phyloP scores from a whole-genome alignment of 2,329 filamentous ascomycete species.

The Stagonosporopsis tanaceti region DNA sequence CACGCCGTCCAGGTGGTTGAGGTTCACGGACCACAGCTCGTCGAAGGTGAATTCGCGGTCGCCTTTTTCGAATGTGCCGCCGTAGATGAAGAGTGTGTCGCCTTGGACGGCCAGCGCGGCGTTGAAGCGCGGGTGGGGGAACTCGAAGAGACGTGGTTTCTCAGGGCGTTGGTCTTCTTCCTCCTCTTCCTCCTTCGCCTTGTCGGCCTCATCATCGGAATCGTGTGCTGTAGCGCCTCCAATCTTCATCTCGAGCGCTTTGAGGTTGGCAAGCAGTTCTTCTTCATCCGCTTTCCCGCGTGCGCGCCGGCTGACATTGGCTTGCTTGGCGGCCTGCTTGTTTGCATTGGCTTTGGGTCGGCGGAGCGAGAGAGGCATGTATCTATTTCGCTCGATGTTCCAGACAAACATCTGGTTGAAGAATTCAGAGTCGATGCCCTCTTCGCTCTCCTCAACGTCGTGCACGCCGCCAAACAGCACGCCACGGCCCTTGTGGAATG shows the following conservation, averaged over 20 bases:
- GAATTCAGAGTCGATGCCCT: constrained; percentile 96
- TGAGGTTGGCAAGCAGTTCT: constrained; percentile 85
- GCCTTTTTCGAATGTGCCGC: constrained; percentile 93
- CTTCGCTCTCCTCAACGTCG: constrained; percentile 88
- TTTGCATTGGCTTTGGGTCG: constrained; percentile 75
- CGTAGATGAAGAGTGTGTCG: constrained; percentile 91
- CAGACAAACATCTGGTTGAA: constrained; percentile 92
- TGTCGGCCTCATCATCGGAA: constrained; percentile 36
- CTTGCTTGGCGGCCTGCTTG: constrained; percentile 57
- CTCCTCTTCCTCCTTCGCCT: constrained; percentile 48
- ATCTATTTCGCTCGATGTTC: constrained; percentile 94
- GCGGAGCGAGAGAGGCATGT: constrained; percentile 82
- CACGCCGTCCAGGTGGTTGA: constrained; percentile 94
- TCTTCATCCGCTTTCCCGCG: constrained; percentile 90
- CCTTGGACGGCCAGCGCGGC: constrained; percentile 89
- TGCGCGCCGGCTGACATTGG: constrained; percentile 60
- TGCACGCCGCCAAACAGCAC: constrained; percentile 95
- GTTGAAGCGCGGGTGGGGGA: constrained; percentile 91
- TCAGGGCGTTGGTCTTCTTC: constrained; percentile 63
- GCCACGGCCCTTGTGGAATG: constrained; percentile 89
- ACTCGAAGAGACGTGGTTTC: constrained; percentile 73
- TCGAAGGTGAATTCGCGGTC: constrained; percentile 96
- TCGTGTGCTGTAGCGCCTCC: constrained; percentile 61
- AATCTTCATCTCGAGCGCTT: constrained; percentile 79
- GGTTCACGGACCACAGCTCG: constrained; percentile 89